These are phyloP conservation scores for Gastrolobium bilobum DNA, from an alignment of 306 rosid species.

Conservation along the genomic window DNA sequence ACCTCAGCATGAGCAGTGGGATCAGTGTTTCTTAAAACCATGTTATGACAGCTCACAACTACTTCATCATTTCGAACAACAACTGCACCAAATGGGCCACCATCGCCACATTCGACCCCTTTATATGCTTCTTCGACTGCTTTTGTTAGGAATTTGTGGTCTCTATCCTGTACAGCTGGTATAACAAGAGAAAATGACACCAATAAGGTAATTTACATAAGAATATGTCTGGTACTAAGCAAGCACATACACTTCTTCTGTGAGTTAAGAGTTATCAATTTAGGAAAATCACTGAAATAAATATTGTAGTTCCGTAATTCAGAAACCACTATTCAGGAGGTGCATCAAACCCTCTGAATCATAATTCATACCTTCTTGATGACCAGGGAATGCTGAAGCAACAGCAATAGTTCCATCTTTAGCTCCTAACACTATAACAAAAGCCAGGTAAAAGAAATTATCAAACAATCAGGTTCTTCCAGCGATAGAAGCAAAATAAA, in stretches of 20 bases:
- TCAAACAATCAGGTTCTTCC: conserved; percentile 23
- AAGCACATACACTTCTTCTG: not conserved
- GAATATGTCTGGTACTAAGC: conserved; percentile 6
- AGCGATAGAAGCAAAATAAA: conserved; percentile 13
- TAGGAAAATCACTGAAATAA: not conserved
- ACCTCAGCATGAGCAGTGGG: conserved; percentile 94
- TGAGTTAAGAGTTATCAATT: not conserved
- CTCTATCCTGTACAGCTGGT: conserved; percentile 83
- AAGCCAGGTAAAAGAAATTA: conserved; percentile 19
- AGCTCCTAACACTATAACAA: conserved; percentile 59
- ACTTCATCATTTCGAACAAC: conserved; percentile 83
- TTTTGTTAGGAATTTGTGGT: conserved; percentile 66
- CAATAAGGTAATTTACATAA: not conserved
- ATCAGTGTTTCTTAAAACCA: conserved; percentile 79
- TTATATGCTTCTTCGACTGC: conserved; percentile 91
- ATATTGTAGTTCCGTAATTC: not conserved
- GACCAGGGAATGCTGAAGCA: conserved; percentile 77
- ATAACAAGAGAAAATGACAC: conserved; percentile 37
- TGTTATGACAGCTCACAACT: conserved; percentile 84
- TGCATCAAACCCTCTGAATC: conserved; percentile 29
- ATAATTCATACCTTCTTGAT: conserved; percentile 65
- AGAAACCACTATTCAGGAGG: not conserved
- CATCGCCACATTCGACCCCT: conserved; percentile 84
- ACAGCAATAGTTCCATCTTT: conserved; percentile 73
- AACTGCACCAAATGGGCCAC: conserved; percentile 92